Evolutionary conservation across 2,329 filamentous ascomycete species (phyloP), one percentile per base, ranked within the genome.

Genomic region (Juglanconis oblonga): DNA sequence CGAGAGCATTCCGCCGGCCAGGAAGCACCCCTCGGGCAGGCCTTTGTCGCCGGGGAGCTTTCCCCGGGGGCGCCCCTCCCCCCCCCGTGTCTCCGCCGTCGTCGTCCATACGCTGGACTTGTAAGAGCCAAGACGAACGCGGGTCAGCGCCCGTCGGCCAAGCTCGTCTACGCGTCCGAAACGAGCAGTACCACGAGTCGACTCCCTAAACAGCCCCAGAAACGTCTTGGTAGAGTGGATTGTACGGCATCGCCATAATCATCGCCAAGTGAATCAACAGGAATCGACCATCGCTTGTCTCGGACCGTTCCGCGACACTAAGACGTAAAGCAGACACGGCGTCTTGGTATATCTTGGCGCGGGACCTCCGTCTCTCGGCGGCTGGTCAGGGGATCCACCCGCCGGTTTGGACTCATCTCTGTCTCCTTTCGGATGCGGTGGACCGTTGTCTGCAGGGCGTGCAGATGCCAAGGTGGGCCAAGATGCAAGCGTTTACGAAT

Each of bases 281-380:
- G 55, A 36, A 57, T 45, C 33, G 55, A 40, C 47, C 24, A 51
- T 51, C 45, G 42, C 40, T 42, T 51, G 55, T 57, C 47, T 57
- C 55, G 55, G 55, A 57, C 55, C 55, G 55, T 48, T 33, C 55
- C 55, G 55, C 55, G 49, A 31, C 33, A 57, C 55, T 48, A 51
- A 45, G 40, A 24, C 17, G 17, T 24, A 24, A 2, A 24, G 17
- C 17, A 24, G 17, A 24, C 17, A 24, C 17, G 38, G 38, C 38
- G 10, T 10, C 9, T 42, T 42, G 38, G 38, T 42, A 13, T 6
- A 7, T 42, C 38, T 42, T 42, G 38, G 38, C 38, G 38, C n/a
- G 38, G 38, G 38, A 42, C 10, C 38, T 14, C 10, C 38, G 38
- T 42, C 38, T 4, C 38, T 42, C n/a, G 38, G 38, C 38, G 38